These are phyloP conservation scores for Knoxdaviesia capensis DNA, from an alignment of 2,329 filamentous ascomycete genomes.

Conservation along the genomic window DNA sequence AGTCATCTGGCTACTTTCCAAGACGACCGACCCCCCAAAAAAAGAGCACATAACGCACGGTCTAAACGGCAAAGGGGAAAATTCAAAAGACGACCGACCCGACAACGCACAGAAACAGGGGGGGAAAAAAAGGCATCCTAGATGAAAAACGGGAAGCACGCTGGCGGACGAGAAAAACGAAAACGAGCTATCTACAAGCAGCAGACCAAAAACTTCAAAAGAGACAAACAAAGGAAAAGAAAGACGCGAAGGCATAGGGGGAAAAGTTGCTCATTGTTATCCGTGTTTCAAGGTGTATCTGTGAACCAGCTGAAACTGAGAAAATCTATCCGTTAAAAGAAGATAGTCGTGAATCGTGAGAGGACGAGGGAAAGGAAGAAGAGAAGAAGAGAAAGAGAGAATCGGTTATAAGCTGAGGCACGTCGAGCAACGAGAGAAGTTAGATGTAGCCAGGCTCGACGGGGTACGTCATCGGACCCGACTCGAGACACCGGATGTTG, in stretches of 20 bases:
- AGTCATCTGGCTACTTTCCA: too few species aligned
- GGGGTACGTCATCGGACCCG: conserved; percentile 5
- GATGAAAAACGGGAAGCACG: neutral
- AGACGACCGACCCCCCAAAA: too few species aligned
- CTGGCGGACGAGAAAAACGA: neutral
- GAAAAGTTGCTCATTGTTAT: neutral
- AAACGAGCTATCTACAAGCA: neutral
- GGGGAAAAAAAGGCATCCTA: neutral
- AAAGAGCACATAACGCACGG: too few species aligned
- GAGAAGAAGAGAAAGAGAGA: neutral
- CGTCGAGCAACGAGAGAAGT: neutral
- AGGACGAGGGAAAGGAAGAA: conserved; percentile 1
- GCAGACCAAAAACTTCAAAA: neutral
- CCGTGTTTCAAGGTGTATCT: too few species aligned
- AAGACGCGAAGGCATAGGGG: neutral
- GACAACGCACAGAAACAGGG: too few species aligned
- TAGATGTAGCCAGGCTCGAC: neutral
- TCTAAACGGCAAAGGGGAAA: too few species aligned
- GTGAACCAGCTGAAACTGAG: too few species aligned
- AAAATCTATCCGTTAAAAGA: too few species aligned
- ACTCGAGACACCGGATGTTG: conserved; percentile 37
- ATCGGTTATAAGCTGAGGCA: neutral
- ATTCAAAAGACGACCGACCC: too few species aligned
- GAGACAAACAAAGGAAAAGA: neutral
- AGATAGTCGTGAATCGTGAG: too few species aligned